A percentile compares a stretch with the other conserved stretches of the same genome.
Evolutionary conservation across 2,329 filamentous ascomycete genomes (phyloP).

Genomic region (Trichoderma sp.): DNA sequence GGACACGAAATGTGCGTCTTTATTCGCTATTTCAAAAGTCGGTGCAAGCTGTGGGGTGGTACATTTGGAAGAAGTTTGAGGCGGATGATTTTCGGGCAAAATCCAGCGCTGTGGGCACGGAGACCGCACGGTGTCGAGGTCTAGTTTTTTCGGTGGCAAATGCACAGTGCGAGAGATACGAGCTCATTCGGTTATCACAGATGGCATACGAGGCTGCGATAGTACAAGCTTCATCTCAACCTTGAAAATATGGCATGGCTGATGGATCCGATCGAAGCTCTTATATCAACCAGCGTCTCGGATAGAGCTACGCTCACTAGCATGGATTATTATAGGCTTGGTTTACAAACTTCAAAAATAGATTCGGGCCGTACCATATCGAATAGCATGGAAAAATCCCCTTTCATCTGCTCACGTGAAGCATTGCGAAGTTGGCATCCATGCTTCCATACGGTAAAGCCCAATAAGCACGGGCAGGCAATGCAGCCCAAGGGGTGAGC

Average conservation of each 20-base stretch:
- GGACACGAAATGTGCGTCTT: constrained; percentile 34
- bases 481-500: background rate
- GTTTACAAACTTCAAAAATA: background rate
- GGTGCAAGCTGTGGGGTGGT: constrained; percentile 40
- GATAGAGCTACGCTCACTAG: background rate
- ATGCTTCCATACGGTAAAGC: background rate
- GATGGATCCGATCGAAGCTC: background rate
- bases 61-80: constrained; percentile 14
- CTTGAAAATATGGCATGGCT: background rate
- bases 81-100: constrained; percentile 32
- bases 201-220: background rate
- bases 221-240: background rate
- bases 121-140: constrained; percentile 13
- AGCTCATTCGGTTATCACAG: background rate
- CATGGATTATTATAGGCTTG: constrained; percentile 33
- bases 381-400: background rate
- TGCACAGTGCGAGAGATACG: background rate
- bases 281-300: background rate
- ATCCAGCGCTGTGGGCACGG: constrained; percentile 24
- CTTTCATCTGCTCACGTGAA: constrained; percentile 1
- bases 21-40: constrained; percentile 41
- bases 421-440: background rate
- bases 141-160: background rate
- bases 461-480: background rate
- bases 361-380: background rate